Conservation (phyloP, 2,329 filamentous ascomycete species). For the Fusarium globosum region DNA sequence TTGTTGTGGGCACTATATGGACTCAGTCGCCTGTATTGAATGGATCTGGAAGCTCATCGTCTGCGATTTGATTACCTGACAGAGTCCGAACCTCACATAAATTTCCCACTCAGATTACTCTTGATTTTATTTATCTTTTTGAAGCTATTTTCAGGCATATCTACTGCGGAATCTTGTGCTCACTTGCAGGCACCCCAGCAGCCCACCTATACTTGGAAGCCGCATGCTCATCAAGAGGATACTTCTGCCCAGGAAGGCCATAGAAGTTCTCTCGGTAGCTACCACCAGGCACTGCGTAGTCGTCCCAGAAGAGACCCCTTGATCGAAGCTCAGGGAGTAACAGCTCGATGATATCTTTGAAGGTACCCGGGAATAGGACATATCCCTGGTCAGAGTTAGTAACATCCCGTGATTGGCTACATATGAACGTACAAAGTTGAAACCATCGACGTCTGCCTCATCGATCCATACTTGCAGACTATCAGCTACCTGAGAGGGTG, state of each 20-base stretch:
- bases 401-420: fast-evolving
- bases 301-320: conserved; percentile 68
- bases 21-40: neutral
- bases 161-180: conserved; percentile 34
- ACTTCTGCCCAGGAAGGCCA: conserved; percentile 59
- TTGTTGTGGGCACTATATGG: fast-evolving
- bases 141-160: fast-evolving
- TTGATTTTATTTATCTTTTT: neutral
- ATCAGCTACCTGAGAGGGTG: conserved; percentile 72
- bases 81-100: neutral
- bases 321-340: conserved; percentile 71
- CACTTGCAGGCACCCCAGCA: conserved; percentile 36
- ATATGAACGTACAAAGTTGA: conserved; percentile 71
- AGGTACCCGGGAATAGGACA: conserved; percentile 73
- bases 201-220: conserved; percentile 61
- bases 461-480: conserved; percentile 73
- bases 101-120: neutral
- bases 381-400: conserved; percentile 60
- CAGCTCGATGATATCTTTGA: conserved; percentile 74
- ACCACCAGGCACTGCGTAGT: conserved; percentile 64
- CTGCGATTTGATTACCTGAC: neutral
- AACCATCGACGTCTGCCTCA: conserved; percentile 78
- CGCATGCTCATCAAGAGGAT: conserved; percentile 63
- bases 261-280: conserved; percentile 73
- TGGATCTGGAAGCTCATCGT: too few species aligned